Evolutionary conservation across 2,329 filamentous ascomycete species (phyloP).

Genomic region (Calonectria pseudoreteaudii): DNA sequence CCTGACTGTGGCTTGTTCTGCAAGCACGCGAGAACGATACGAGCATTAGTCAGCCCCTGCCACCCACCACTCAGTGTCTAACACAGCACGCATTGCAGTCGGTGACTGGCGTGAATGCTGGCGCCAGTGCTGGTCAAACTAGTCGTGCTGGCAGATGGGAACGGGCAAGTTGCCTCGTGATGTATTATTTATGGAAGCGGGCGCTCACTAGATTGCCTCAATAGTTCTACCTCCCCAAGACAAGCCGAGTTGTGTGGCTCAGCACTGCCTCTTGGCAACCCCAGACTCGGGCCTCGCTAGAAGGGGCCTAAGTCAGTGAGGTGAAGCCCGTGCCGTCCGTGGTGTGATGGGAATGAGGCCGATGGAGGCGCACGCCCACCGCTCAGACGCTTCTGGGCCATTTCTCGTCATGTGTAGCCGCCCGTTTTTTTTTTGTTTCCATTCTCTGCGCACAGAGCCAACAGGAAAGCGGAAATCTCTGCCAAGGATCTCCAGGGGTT

Average conservation of each 20-base stretch:
- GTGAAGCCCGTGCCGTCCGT: background rate
- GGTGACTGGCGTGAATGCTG: background rate
- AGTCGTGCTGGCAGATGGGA: background rate
- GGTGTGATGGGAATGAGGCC: conserved; percentile 4
- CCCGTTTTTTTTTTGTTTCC: background rate
- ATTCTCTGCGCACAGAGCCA: background rate
- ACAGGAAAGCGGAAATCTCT: background rate
- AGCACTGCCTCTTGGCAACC: background rate
- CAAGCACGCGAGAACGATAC: background rate
- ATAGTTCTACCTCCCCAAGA: background rate
- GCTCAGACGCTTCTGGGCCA: background rate
- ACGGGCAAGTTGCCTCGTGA: background rate
- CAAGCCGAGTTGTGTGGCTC: background rate
- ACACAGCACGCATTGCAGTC: background rate
- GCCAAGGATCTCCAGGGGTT: background rate
- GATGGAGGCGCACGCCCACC: background rate
- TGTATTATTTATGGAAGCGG: conserved; percentile 4
- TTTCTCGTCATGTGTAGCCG: background rate
- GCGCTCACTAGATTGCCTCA: background rate
- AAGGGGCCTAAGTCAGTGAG: background rate
- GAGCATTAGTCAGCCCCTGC: conserved; percentile 9
- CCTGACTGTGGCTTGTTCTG: conserved; percentile 7
- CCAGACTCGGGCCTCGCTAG: background rate
- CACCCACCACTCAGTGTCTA: background rate
- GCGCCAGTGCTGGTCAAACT: background rate